These are phyloP conservation scores for Pogostemon cablin DNA, from an alignment of 257 asterid genomes.

Conservation along the genomic window DNA sequence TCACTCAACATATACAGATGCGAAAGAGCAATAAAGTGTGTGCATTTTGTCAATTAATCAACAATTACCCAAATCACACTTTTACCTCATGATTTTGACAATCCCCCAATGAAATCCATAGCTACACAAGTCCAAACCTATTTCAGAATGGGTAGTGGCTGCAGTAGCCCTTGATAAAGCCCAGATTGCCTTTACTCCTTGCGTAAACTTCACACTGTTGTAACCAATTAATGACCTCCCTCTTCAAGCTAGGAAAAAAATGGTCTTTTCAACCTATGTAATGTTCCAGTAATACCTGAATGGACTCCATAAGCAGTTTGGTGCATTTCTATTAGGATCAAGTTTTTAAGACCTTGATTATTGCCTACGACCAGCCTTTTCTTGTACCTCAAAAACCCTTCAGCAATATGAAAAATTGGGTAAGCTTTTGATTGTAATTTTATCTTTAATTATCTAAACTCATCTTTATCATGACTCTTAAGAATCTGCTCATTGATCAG, in stretches of 20 bases:
- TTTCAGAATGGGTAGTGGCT: background rate
- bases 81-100: background rate
- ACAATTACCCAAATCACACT: background rate
- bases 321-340: background rate
- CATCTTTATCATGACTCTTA: background rate
- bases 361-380: background rate
- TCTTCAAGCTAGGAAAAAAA: background rate
- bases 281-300: background rate
- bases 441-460: background rate
- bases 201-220: background rate
- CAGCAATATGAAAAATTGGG: background rate
- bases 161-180: background rate
- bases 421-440: background rate
- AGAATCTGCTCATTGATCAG: background rate
- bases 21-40: background rate
- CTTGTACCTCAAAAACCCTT: background rate
- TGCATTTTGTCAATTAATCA: background rate
- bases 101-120: background rate
- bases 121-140: background rate
- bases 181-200: background rate
- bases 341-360: background rate
- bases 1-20: background rate
- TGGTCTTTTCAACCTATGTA: rapidly evolving
- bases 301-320: background rate
- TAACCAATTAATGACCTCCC: background rate